Percentiles rank a stretch among this genome's conserved stretches.
Evolutionary conservation across 2,329 filamentous ascomycete genomes (phyloP).

Genomic region (Exophiala viscosa): DNA sequence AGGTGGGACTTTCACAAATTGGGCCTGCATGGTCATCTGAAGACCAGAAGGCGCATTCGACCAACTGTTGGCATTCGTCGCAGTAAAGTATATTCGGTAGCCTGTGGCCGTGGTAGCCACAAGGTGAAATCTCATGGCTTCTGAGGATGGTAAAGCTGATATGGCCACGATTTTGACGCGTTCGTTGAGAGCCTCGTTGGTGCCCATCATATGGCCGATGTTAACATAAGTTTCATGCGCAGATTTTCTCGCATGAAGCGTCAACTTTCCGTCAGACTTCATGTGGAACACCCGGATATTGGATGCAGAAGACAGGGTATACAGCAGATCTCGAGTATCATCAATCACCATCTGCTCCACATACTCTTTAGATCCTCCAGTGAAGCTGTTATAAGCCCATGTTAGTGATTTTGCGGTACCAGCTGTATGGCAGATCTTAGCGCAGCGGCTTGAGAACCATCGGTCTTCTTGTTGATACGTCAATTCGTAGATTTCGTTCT

Average conservation of each 20-base stretch:
- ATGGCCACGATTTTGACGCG: slow-evolving; percentile 76
- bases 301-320: slow-evolving; percentile 82
- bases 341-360: slow-evolving; percentile 81
- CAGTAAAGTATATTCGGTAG: slow-evolving; percentile 86
- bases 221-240: slow-evolving; percentile 57
- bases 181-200: slow-evolving; percentile 66
- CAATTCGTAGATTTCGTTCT: slow-evolving; percentile 88
- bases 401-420: slow-evolving; percentile 67
- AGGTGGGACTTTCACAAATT: slow-evolving; percentile 92
- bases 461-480: slow-evolving; percentile 96
- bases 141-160: slow-evolving; percentile 77
- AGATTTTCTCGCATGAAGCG: slow-evolving; percentile 45
- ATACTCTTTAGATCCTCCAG: slow-evolving; percentile 37
- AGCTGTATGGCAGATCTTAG: slow-evolving; percentile 78
- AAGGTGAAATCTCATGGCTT: slow-evolving; percentile 48
- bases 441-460: slow-evolving; percentile 88
- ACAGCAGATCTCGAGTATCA: slow-evolving; percentile 81
- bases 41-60: slow-evolving; percentile 61
- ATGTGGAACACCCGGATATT: slow-evolving; percentile 91
- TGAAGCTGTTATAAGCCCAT: slow-evolving; percentile 20
- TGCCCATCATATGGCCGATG: slow-evolving; percentile 78
- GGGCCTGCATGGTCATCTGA: slow-evolving; percentile 95
- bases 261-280: slow-evolving; percentile 55
- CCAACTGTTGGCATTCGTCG: slow-evolving; percentile 66
- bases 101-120: slow-evolving; percentile 89